Conservation (phyloP, 1,284 basidiomycete genomes). For the Austroboletus niveus region DNA sequence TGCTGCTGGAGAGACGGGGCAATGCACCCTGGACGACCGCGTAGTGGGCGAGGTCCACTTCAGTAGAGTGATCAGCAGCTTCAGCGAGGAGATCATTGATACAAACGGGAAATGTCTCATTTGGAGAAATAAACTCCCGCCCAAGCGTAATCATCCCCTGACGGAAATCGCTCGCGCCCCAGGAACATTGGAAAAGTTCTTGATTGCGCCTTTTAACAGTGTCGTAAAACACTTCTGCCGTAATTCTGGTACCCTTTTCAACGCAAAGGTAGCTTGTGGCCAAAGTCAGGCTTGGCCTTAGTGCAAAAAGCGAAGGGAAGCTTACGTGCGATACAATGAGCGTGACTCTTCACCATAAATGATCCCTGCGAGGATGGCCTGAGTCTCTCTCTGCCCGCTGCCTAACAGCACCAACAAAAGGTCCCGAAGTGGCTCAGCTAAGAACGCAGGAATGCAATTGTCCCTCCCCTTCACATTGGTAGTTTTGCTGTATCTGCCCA, state of each 20-base stretch:
- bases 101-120: neutral
- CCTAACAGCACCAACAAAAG: slow-evolving; percentile 7
- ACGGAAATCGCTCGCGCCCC: slow-evolving; percentile 1
- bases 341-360: slow-evolving; percentile 1
- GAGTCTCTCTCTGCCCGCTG: slow-evolving; percentile 1
- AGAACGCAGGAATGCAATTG: slow-evolving; percentile 6
- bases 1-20: neutral
- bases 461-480: slow-evolving; percentile 1
- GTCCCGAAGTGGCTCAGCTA: neutral
- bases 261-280: slow-evolving; percentile 8
- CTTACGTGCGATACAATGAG: slow-evolving; percentile 4
- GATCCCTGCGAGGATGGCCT: slow-evolving; percentile 5
- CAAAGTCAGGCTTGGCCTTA: neutral
- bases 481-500: slow-evolving; percentile 7
- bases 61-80: slow-evolving; percentile 11
- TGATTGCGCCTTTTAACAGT: neutral
- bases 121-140: neutral
- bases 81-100: slow-evolving; percentile 3
- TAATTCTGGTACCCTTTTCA: neutral
- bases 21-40: neutral
- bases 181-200: slow-evolving; percentile 3
- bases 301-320: too few relatives aligned
- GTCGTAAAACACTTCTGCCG: neutral
- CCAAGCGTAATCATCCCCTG: slow-evolving; percentile 10
- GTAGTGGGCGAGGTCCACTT: slow-evolving; percentile 6